Evolutionary conservation across 106 monocot genomes (phyloP), one percentile per base, ranked within the genome.

Genomic region (Platanthera zijinensis): DNA sequence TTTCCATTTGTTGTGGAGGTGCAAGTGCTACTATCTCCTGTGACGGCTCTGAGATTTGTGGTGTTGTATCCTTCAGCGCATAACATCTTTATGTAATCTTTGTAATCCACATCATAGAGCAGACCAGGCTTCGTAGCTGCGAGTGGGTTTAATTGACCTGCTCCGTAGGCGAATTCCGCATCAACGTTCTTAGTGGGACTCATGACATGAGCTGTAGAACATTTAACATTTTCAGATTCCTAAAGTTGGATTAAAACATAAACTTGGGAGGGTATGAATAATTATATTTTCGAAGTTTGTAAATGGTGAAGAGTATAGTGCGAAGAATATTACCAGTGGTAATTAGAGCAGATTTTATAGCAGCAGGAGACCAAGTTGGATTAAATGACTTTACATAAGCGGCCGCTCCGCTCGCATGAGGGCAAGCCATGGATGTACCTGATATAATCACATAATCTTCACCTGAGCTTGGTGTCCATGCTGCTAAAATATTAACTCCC

Each of bases 381-480:
- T 39, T 39, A 39, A 39, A 39, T 39, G 39, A 39, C 3, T 39
- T 39, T 39, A 39, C 39, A 39, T 39, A 39, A 39, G 39, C 39
- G 39, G 39, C 39, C 3, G 39, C 39, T 39, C 39, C 39, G 39
- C 39, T 39, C 1, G 39, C 39, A 51, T 84, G 84, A 4, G 84
- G 84, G 73, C 80, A 80, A 12, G 84, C 50, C 84, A 84, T 84
- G 63, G 84, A 84, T 17, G 84, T 80, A 17, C 84, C 84, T 13
- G 84, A 84, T 9, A 73, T 54, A 21, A 84, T 80, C 80, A 67
- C 80, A 56, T 80, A 84, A 39, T 39, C 39, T 39, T 1, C 51
- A 15, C 10, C 15, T 4, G 30, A n/a, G 8, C 52, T 10, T 2
- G 15, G 39, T 39, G 2, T 39, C 39, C 39, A 39, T 21, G 66